Percentiles rank a stretch among this genome's conserved stretches.
These are phyloP conservation scores for Scheffersomyces lignicola DNA, from an alignment of 1,139 yeast species.

Conservation along the genomic window DNA sequence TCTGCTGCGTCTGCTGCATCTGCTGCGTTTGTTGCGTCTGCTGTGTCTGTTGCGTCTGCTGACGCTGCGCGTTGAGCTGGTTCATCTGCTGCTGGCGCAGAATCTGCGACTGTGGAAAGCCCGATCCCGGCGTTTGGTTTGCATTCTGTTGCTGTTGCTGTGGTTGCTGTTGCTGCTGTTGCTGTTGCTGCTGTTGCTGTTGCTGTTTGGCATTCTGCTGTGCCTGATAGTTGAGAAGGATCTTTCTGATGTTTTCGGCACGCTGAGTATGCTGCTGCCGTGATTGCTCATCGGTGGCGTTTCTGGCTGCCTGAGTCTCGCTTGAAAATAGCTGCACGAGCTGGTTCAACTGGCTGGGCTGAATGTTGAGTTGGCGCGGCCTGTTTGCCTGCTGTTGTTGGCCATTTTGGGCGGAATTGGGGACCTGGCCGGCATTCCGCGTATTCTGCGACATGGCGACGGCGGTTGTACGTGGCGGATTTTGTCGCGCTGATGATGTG, in stretches of 20 bases:
- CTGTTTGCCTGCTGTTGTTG: conserved; percentile 6
- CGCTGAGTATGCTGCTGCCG: conserved; percentile 67
- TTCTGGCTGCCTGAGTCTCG: conserved; percentile 64
- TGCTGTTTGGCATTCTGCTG: conserved; percentile 30
- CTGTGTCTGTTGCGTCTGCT: conserved; percentile 7
- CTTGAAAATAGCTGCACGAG: conserved; percentile 58
- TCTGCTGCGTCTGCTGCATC: background rate
- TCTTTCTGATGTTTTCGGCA: conserved; percentile 65
- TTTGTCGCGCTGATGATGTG: conserved; percentile 10
- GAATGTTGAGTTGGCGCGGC: conserved; percentile 31
- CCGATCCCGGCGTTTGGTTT: too few relatives aligned
- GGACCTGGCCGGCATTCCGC: too few relatives aligned
- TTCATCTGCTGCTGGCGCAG: conserved; percentile 4
- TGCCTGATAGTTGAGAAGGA: conserved; percentile 42
- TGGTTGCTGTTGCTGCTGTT: conserved; percentile 12
- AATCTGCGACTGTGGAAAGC: background rate
- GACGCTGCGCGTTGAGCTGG: conserved; percentile 5
- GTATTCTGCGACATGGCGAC: too few relatives aligned
- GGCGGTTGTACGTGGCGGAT: conserved; percentile 9
- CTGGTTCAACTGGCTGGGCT: conserved; percentile 61
- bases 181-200: conserved; percentile 14
- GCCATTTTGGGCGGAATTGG: background rate
- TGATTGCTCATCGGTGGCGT: conserved; percentile 54
- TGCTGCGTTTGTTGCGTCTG: conserved; percentile 6
- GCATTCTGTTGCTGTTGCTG: conserved; percentile 5